Base-by-base conservation (phyloP, 2,329 filamentous ascomycete genomes). In the Lachnellula cervina region DNA sequence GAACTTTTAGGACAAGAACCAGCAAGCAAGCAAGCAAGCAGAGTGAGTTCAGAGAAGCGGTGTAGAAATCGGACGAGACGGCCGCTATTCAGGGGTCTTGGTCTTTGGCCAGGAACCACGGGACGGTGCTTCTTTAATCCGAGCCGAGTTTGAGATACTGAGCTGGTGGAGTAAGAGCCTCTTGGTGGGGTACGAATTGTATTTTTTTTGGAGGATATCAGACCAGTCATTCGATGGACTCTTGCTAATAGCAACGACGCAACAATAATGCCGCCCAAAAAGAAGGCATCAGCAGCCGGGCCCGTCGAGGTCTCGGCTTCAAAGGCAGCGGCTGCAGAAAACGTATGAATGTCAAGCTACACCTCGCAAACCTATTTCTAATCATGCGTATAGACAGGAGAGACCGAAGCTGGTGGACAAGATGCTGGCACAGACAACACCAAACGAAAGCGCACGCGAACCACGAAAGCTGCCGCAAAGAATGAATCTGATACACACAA, bases 251-350 rank as follows among this genome's bases (percentile, higher is more conserved):
- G 49, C 45, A 56, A 51, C 52, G n/a, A 40, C 40, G 51, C 32
- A 51, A 37, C 45, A 19, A 19, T 16, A 44, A 66, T 66, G 64
- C 62, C 64, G n/a, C 63, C 64, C 43, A 65, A 62, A 37, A 66
- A 66, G 59, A 65, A 63, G 52, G 51, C 55, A 45, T 40, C 52
- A 28, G 50, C 56, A 35, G 51, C 52, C 17, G 65, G 59, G 4
- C 62, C 65, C 43, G 59, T 60, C 43, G 65, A 63, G 34, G 60
- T 58, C 35, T 48, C 60, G n/a, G 38, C 54, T 49, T 50, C 59
- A 14, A 60, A 58, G 35, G 9, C 58, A 37, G 40, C 42, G 32
- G 4, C 58, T 52, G 43, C 51, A 19, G 61, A 63, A 37, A 54
- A 58, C 46, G 62, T 62, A 59, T 47, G 57, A 28, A 16, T 42